Base-by-base conservation (phyloP, 345 rosid species). In the Trapa incisa region DNA sequence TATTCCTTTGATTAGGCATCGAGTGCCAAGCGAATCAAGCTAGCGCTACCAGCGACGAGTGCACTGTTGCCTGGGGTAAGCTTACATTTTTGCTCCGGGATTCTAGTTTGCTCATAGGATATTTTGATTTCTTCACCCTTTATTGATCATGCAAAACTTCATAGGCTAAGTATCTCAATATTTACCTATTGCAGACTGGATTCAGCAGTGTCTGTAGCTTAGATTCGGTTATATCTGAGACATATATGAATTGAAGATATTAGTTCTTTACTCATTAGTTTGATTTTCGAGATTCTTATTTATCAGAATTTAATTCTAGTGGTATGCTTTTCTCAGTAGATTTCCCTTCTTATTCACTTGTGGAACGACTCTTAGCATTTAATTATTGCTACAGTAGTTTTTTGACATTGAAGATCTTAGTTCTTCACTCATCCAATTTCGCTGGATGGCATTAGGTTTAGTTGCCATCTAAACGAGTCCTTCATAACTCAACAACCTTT, bases 21-120 rank as follows among this genome's bases (percentile, higher is more conserved):
- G 98, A 93, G 71, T 93, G 98, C 66, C 98, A 93, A 62, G 96
- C 96, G n/a, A 90, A 90, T 78, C 97, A 90, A 71, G 95, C 97
- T 3, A 86, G 95, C 17, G 97, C 96, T 36, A 85, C 98, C 7
- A 91, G 92, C 67, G 97, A 90, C 79, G 97, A 93, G 75, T 93
- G 98, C 81, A 88, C 98, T 65, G 98, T 90, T 72, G 98, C 97
- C 71, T 90, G 97, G 97, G 98, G 98, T 93, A 81, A 65, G 64
- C 15, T 13, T 52, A 52, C 1, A 29, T 47, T 17, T 52, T 4
- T 4, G 6, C 60, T 54, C 29, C 35, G 60, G 29, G 60, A 17
- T 52, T n/a, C 29, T 66, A 48, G 33, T 50, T 35, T 32, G 22
- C 14, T 47, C 42, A 8, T 1, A 36, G 6, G 6, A 15, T 11